Conservation (phyloP, 495 filamentous ascomycete genomes). For the Neurospora sp. region DNA sequence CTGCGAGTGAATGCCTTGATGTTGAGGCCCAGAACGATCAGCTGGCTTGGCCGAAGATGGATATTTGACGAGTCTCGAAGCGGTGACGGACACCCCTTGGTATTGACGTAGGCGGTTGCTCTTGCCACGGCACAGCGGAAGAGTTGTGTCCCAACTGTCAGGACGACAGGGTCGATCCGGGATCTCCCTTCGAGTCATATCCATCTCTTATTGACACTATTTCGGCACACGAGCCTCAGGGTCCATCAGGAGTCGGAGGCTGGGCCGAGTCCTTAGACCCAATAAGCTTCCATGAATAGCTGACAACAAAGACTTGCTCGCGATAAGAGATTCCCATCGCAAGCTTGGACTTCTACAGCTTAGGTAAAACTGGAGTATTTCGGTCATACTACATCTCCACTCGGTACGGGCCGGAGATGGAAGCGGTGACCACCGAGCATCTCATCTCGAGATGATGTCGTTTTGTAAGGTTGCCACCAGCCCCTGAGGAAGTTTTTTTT, state of each 20-base stretch:
- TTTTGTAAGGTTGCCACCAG: neutral
- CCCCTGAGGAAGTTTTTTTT: neutral
- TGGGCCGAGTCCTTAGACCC: neutral
- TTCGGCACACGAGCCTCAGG: neutral
- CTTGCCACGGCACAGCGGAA: neutral
- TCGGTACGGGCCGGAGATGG: neutral
- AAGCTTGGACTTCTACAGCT: neutral
- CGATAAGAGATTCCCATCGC: neutral
- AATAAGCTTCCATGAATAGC: neutral
- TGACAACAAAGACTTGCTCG: neutral
- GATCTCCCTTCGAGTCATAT: neutral
- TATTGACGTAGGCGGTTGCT: neutral
- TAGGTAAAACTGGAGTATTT: neutral
- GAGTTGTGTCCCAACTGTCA: neutral
- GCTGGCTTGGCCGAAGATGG: neutral
- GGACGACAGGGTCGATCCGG: neutral
- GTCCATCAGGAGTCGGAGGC: neutral
- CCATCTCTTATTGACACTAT: neutral
- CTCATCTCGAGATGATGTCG: neutral
- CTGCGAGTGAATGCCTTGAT: neutral
- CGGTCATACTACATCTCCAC: neutral
- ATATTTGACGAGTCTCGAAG: neutral
- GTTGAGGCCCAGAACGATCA: neutral
- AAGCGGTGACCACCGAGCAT: neutral
- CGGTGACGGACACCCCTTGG: neutral